Conservation (phyloP, 129 eudicot genomes). For the Gnaphalium uliginosum region DNA sequence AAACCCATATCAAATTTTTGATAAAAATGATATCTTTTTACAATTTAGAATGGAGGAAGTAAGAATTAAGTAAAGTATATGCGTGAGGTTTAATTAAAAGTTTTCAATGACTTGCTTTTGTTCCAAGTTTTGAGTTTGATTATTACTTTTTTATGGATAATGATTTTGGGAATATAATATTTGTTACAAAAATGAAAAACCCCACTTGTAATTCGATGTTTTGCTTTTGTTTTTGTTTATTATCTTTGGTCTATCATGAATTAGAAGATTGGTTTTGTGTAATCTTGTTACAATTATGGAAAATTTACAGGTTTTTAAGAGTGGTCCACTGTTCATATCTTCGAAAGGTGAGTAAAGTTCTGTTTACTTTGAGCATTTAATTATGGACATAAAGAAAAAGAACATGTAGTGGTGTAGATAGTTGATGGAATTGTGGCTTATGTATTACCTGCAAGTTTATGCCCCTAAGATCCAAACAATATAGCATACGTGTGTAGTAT, state of each 20-base stretch:
- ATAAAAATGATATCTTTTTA: constrained; percentile 4
- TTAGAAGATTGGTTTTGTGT: constrained; percentile 4
- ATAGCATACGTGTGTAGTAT: not conserved
- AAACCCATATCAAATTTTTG: not conserved
- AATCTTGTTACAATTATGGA: constrained; percentile 12
- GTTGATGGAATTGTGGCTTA: constrained; percentile 10
- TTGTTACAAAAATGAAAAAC: not conserved
- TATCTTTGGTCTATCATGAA: constrained; percentile 2
- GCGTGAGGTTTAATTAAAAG: constrained; percentile 37
- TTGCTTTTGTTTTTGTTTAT: constrained; percentile 19
- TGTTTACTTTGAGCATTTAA: constrained; percentile 1
- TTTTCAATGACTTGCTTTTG: constrained; percentile 35
- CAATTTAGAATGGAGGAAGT: constrained; percentile 27
- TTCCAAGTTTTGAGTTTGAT: constrained; percentile 24
- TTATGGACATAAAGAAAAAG: not conserved
- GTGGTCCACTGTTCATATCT: constrained; percentile 93
- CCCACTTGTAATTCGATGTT: constrained; percentile 16
- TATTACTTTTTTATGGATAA: constrained; percentile 3
- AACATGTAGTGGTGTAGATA: not conserved
- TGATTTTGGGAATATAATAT: constrained; percentile 14
- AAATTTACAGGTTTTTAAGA: constrained; percentile 77
- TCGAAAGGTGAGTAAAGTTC: constrained; percentile 72
- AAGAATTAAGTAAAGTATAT: constrained; percentile 36
- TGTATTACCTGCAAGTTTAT: not conserved
- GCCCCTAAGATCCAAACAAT: not conserved